phyloP scores from a whole-genome alignment of 1,139 yeast genomes.

The Pichia kudriavzevii region DNA sequence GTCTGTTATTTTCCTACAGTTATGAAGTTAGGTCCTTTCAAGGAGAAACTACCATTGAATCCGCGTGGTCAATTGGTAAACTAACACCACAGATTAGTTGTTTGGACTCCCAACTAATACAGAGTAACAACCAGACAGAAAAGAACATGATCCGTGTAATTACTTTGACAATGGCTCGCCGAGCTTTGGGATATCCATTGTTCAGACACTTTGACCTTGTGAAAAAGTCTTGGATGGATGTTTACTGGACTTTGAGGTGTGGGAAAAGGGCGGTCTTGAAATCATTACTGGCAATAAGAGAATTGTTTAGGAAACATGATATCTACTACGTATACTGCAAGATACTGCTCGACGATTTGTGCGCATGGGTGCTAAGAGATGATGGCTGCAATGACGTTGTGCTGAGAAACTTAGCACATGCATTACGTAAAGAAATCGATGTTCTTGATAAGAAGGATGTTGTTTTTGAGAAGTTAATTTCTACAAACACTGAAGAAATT shows the following conservation, averaged over 20 bases:
- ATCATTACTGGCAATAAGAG: conserved; percentile 52
- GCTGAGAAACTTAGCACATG: conserved; percentile 60
- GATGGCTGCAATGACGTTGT: conserved; percentile 39
- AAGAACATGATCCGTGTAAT: conserved; percentile 40
- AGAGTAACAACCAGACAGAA: conserved; percentile 32
- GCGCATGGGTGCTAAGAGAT: conserved; percentile 68
- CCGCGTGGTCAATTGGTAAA: conserved; percentile 92
- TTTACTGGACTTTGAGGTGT: conserved; percentile 51
- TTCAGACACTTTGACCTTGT: conserved; percentile 63
- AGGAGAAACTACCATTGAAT: conserved; percentile 78
- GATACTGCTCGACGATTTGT: conserved; percentile 71
- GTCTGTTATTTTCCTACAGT: conserved; percentile 62
- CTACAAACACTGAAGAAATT: conserved; percentile 13
- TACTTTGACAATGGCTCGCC: conserved; percentile 53
- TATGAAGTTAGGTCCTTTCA: conserved; percentile 60
- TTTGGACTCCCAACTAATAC: conserved; percentile 52
- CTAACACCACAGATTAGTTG: conserved; percentile 69
- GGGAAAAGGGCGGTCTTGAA: conserved; percentile 65
- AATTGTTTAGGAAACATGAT: conserved; percentile 77
- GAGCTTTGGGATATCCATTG: conserved; percentile 74
- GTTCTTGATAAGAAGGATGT: conserved; percentile 27
- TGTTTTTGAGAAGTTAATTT: conserved; percentile 33
- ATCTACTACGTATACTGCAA: conserved; percentile 82
- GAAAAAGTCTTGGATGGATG: conserved; percentile 67
- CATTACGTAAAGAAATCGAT: conserved; percentile 36